Percentiles rank a stretch among this genome's conserved stretches.
phyloP scores from a whole-genome alignment of 2,329 filamentous ascomycete genomes.

The Fusarium tricinctum region DNA sequence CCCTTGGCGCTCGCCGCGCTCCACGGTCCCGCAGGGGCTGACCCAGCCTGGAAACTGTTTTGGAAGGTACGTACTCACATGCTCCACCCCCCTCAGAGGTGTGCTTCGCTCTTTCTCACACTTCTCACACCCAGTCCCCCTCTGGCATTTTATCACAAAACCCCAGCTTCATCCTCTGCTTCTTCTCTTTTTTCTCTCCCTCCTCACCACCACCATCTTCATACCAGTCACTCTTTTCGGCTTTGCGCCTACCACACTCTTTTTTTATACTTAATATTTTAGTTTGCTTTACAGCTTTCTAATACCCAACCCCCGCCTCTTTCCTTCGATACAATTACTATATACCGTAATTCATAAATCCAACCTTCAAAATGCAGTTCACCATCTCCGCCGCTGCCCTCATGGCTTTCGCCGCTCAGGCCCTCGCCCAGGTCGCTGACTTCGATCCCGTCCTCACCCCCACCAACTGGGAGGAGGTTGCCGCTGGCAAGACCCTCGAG shows the following conservation, averaged over 20 bases:
- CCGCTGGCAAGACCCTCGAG: constrained; percentile 63
- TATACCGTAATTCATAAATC: constrained; percentile 45
- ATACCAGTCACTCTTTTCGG: constrained; percentile 54
- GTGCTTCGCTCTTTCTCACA: not conserved
- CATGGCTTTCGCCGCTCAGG: constrained; percentile 66
- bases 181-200: constrained; percentile 36
- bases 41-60: constrained; percentile 33
- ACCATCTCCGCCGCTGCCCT: constrained; percentile 62
- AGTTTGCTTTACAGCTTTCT: constrained; percentile 38
- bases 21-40: constrained; percentile 33
- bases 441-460: constrained; percentile 70
- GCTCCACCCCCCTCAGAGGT: constrained; percentile 22
- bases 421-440: constrained; percentile 67
- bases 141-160: constrained; percentile 48
- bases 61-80: constrained; percentile 33
- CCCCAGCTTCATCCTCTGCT: constrained; percentile 35
- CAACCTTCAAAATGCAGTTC: constrained; percentile 67
- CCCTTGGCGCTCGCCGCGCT: constrained; percentile 25
- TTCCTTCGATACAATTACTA: constrained; percentile 36
- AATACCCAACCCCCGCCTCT: constrained; percentile 27
- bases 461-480: constrained; percentile 58
- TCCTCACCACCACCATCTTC: constrained; percentile 43
- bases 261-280: constrained; percentile 47
- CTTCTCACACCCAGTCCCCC: constrained; percentile 31
- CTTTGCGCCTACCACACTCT: constrained; percentile 53